Evolutionary conservation across 305 asterid genomes (phyloP).

Genomic region (Euphrasia arctica): DNA sequence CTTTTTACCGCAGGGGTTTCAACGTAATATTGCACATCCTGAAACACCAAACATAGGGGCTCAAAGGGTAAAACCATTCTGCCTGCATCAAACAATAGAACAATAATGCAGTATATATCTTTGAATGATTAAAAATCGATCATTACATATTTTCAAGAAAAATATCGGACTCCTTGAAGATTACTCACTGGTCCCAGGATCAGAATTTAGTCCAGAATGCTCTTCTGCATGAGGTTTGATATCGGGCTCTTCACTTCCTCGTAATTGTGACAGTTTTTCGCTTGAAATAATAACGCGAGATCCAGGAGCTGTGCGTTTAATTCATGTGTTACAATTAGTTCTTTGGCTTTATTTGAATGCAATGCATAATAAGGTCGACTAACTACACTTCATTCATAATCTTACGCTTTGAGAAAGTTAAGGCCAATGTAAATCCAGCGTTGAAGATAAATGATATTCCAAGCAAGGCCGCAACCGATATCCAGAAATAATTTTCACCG

Average conservation of each 20-base stretch:
- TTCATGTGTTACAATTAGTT: neutral
- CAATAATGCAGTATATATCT: no score
- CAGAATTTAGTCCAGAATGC: conserved; percentile 18
- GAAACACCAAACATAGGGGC: conserved; percentile 51
- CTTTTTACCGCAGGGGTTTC: conserved; percentile 49
- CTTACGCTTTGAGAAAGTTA: conserved; percentile 56
- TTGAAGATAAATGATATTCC: conserved; percentile 54
- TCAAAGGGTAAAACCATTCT: conserved; percentile 55
- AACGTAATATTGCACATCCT: conserved; percentile 58
- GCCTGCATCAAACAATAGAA: conserved; percentile 34
- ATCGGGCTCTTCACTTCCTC: conserved; percentile 28
- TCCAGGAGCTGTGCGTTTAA: conserved; percentile 40
- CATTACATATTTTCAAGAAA: neutral
- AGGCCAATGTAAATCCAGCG: conserved; percentile 52
- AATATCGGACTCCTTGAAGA: conserved; percentile 28
- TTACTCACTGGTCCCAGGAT: conserved; percentile 12
- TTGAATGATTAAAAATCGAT: no score
- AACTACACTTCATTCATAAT: conserved; percentile 4
- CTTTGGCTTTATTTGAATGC: neutral
- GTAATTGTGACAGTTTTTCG: conserved; percentile 36
- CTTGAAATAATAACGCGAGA: conserved; percentile 55
- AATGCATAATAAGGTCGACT: neutral
- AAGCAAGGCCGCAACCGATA: conserved; percentile 54
- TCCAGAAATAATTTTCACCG: conserved; percentile 45
- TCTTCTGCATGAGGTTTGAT: conserved; percentile 19